phyloP scores from a whole-genome alignment of 768 basidiomycete genomes.

The Suillus clintonianus region DNA sequence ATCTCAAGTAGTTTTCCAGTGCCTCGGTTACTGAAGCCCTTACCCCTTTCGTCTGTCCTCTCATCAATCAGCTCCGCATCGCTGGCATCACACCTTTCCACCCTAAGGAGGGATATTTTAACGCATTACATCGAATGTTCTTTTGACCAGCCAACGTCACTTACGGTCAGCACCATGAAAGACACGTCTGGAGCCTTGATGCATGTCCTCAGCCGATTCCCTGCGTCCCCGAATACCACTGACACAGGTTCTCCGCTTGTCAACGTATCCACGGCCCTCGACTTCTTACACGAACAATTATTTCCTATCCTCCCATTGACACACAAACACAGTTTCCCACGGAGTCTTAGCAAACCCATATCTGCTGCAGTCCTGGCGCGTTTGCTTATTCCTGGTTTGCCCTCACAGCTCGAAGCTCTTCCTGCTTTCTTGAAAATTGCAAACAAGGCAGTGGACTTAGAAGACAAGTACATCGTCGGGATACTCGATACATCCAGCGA shows the following conservation, averaged over 20 bases:
- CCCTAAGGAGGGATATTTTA: conserved; percentile 65
- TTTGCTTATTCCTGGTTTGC: conserved; percentile 70
- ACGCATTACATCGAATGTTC: conserved; percentile 59
- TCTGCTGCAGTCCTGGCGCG: conserved; percentile 62
- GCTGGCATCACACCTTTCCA: conserved; percentile 56
- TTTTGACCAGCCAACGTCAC: conserved; percentile 52
- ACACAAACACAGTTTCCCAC: conserved; percentile 49
- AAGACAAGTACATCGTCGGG: conserved; percentile 52
- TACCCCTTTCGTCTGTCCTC: conserved; percentile 57
- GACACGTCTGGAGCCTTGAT: conserved; percentile 35
- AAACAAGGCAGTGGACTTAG: conserved; percentile 63
- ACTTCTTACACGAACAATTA: conserved; percentile 63
- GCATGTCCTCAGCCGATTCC: conserved; percentile 49
- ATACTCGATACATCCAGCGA: conserved; percentile 52
- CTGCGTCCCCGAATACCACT: conserved; percentile 44
- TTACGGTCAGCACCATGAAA: conserved; percentile 39
- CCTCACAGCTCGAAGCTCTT: conserved; percentile 60
- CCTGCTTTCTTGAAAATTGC: conserved; percentile 63
- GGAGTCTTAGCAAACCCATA: conserved; percentile 60
- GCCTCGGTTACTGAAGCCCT: conserved; percentile 49
- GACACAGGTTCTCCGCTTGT: conserved; percentile 46
- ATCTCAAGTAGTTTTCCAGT: conserved; percentile 40
- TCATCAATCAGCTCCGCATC: conserved; percentile 58
- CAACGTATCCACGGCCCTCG: conserved; percentile 56
- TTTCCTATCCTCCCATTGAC: conserved; percentile 55